These are phyloP conservation scores for Diaporthe batatas DNA, from an alignment of 2,329 filamentous ascomycete species.

Conservation along the genomic window DNA sequence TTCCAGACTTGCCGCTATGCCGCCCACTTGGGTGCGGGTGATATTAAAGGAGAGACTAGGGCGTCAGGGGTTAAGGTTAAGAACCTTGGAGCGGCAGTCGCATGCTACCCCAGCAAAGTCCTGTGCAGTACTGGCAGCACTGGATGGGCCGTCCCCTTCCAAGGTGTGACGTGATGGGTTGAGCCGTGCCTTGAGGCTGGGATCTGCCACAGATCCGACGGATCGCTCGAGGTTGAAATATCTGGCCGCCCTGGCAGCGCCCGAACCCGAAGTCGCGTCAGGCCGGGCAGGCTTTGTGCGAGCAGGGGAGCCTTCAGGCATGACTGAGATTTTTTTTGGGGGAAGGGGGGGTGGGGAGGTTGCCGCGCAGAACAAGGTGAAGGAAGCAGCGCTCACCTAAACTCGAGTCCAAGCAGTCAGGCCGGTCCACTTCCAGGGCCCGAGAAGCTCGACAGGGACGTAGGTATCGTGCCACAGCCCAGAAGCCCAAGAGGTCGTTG, in stretches of 20 bases:
- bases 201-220: constrained; percentile 27
- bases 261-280: neutral
- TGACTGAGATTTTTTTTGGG: neutral
- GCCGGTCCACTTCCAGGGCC: neutral
- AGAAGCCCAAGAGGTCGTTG: neutral
- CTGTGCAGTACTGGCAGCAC: neutral
- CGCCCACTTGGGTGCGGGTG: constrained; percentile 39
- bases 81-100: constrained; percentile 39
- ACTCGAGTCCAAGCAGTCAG: constrained; percentile 4
- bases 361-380: constrained; percentile 3
- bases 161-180: constrained; percentile 28
- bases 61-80: constrained; percentile 39
- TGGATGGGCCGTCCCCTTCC: constrained; percentile 25
- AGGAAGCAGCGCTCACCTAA: constrained; percentile 22
- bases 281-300: neutral
- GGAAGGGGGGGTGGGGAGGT: neutral
- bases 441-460: neutral
- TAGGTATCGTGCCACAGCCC: neutral
- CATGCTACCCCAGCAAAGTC: constrained; percentile 38
- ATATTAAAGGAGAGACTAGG: constrained; percentile 41
- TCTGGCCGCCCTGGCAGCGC: neutral
- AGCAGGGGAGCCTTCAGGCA: neutral
- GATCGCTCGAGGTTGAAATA: constrained; percentile 21
- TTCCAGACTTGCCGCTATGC: constrained; percentile 40
- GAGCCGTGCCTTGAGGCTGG: constrained; percentile 18